A percentile compares a stretch with the other conserved stretches of the same genome.
Evolutionary conservation across 2,329 filamentous ascomycete genomes (phyloP).

Genomic region (Colletotrichum liaoningense): DNA sequence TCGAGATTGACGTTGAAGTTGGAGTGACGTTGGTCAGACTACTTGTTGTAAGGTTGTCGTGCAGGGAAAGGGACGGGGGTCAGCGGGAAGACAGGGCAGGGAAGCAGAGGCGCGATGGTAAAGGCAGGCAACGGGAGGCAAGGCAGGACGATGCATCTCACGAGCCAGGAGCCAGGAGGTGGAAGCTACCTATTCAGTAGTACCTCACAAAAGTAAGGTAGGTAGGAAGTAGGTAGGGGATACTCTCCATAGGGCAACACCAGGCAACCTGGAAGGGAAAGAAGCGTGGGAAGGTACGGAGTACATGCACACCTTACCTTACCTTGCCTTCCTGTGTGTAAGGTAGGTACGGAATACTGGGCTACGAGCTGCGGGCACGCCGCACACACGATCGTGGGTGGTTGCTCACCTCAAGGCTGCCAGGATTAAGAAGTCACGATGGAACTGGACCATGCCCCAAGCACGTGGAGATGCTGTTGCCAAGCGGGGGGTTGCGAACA

Average conservation of each 20-base stretch:
- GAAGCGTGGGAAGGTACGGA: too few species aligned
- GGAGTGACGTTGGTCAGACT: slow-evolving; percentile 14
- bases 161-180: slow-evolving; percentile 2
- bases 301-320: too few species aligned
- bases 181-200: too few species aligned
- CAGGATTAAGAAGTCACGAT: slow-evolving; percentile 26
- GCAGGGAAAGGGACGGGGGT: slow-evolving; percentile 30
- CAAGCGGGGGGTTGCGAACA: neutral
- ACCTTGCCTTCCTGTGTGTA: too few species aligned
- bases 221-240: too few species aligned
- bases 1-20: slow-evolving; percentile 1
- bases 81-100: slow-evolving; percentile 27
- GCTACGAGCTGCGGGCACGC: too few species aligned
- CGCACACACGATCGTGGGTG: slow-evolving; percentile 10
- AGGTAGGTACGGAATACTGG: too few species aligned
- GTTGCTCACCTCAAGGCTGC: neutral
- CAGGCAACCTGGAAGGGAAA: too few species aligned
- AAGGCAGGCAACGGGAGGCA: slow-evolving; percentile 8
- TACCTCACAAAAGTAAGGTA: too few species aligned
- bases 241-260: too few species aligned
- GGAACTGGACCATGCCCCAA: slow-evolving; percentile 13
- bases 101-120: slow-evolving; percentile 1
- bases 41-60: neutral
- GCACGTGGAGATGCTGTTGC: slow-evolving; percentile 22
- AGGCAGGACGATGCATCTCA: slow-evolving; percentile 20